A percentile compares a stretch with the other conserved stretches of the same genome.
Evolutionary conservation across 331 rosid species (phyloP).

Genomic region (Prunus yedoensis): DNA sequence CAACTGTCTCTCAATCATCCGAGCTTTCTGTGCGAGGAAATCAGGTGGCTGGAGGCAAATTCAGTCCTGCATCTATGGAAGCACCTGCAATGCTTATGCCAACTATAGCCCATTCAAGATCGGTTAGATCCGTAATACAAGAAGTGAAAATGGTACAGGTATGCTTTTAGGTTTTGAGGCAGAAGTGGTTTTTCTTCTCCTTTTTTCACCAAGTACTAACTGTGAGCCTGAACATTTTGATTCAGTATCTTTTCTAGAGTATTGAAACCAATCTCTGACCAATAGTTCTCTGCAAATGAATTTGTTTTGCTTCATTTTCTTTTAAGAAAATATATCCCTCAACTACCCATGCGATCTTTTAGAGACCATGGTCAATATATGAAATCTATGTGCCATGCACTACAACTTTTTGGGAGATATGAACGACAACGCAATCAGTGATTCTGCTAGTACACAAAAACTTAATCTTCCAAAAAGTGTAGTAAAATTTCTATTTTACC

Average conservation of each 20-base stretch:
- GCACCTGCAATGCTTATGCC: slow-evolving; percentile 86
- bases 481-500: neutral
- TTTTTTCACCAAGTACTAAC: neutral
- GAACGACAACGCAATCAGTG: neutral
- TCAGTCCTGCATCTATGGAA: slow-evolving; percentile 38
- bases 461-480: neutral
- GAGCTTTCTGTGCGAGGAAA: slow-evolving; percentile 51
- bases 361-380: neutral
- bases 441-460: neutral
- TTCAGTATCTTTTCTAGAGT: neutral
- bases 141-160: slow-evolving; percentile 93
- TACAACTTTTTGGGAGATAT: neutral
- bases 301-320: neutral
- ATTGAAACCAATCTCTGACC: neutral
- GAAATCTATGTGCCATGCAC: neutral
- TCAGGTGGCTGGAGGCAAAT: slow-evolving; percentile 32
- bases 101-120: slow-evolving; percentile 56
- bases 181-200: neutral
- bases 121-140: slow-evolving; percentile 74
- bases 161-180: neutral
- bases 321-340: neutral
- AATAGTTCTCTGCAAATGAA: neutral
- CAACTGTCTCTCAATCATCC: slow-evolving; percentile 40
- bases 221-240: neutral
- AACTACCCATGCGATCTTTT: neutral